Conservation (phyloP, 768 basidiomycete genomes). For the Lepiota venenata region DNA sequence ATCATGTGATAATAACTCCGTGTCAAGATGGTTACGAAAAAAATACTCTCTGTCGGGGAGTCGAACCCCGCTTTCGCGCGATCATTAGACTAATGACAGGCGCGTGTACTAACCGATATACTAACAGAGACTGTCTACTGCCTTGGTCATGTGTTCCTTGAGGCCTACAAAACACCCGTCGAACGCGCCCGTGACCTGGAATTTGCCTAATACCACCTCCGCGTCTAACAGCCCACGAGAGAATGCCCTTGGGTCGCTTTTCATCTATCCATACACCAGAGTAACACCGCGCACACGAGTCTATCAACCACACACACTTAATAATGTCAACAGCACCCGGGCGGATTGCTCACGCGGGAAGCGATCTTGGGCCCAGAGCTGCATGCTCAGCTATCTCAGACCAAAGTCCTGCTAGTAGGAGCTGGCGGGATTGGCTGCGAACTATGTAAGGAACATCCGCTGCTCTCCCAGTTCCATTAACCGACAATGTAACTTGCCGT, state of each 20-base stretch:
- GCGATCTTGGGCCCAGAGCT: conserved; percentile 81
- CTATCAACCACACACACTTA: background rate
- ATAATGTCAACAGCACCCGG: conserved; percentile 45
- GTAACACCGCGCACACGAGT: background rate
- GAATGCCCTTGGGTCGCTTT: background rate
- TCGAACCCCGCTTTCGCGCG: conserved; percentile 18
- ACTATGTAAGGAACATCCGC: conserved; percentile 55
- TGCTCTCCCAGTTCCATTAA: background rate
- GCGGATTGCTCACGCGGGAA: conserved; percentile 59
- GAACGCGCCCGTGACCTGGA: conserved; percentile 2
- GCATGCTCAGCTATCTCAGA: conserved; percentile 52
- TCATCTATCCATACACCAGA: background rate
- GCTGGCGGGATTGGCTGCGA: conserved; percentile 98
- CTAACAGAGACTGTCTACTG: conserved; percentile 11
- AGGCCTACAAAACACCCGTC: background rate
- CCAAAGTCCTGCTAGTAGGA: conserved; percentile 85
- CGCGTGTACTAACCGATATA: conserved; percentile 17
- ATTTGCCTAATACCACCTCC: background rate
- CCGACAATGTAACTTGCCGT: conserved; percentile 1
- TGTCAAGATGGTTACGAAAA: no score
- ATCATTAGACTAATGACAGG: conserved; percentile 7
- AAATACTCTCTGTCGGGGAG: conserved; percentile 12
- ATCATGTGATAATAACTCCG: no score
- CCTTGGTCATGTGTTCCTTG: background rate
- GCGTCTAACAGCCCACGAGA: conserved; percentile 1